Percentiles rank a stretch among this genome's conserved stretches.
Conservation (phyloP, 2,329 filamentous ascomycete genomes). For the Talaromyces atroroseus region DNA sequence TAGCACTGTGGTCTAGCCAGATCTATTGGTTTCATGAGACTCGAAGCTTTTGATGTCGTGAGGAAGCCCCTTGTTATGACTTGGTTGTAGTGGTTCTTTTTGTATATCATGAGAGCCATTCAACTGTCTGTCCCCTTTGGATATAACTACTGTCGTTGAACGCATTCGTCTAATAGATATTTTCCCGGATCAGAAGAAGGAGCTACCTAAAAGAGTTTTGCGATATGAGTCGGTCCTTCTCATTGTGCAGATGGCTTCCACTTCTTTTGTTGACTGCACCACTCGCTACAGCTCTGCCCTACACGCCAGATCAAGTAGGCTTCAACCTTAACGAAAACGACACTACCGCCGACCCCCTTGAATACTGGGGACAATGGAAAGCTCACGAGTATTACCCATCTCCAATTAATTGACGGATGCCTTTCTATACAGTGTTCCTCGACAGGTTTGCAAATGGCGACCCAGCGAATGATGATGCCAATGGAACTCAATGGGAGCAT, state of each 20-base stretch:
- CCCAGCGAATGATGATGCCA: constrained; percentile 54
- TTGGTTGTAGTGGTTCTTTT: not conserved
- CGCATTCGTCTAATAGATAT: not conserved
- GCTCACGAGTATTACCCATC: constrained; percentile 46
- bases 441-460: constrained; percentile 58
- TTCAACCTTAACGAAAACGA: constrained; percentile 56
- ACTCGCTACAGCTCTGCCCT: constrained; percentile 20
- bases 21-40: not conserved
- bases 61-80: not conserved
- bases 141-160: not conserved
- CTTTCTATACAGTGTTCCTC: constrained; percentile 57
- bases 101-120: not conserved
- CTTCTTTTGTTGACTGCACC: constrained; percentile 1
- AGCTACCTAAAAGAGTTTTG: not conserved
- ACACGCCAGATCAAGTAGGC: constrained; percentile 41
- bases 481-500: constrained; percentile 54
- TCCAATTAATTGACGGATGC: constrained; percentile 55
- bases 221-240: constrained; percentile 20
- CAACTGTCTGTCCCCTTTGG: not conserved
- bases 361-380: constrained; percentile 51
- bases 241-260: not conserved
- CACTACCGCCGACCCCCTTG: constrained; percentile 45
- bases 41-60: not conserved
- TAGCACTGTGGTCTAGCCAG: not conserved
- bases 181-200: not conserved